phyloP scores from a whole-genome alignment of 352 stramenopile species.

The Phytopythium aichiense region DNA sequence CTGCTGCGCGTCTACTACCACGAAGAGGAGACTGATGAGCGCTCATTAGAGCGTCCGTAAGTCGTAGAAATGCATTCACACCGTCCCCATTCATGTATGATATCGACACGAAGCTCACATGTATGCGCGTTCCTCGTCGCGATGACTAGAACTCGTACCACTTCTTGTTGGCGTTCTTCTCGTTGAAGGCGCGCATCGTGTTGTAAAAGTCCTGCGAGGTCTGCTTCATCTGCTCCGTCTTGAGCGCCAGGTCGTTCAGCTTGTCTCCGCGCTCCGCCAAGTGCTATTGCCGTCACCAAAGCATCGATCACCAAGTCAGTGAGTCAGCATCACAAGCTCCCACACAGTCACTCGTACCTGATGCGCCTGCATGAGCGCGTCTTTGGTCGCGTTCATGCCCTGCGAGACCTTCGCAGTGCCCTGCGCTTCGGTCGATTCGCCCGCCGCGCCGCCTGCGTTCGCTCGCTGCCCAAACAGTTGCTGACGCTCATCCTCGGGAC shows the following conservation, averaged over 20 bases:
- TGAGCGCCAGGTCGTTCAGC: conserved; percentile 62
- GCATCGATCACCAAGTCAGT: conserved; percentile 3
- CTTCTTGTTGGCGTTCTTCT: conserved; percentile 82
- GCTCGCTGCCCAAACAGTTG: conserved; percentile 51
- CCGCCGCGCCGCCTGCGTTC: conserved; percentile 13
- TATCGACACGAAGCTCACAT: neutral
- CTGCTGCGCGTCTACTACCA: conserved; percentile 24
- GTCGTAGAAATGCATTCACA: neutral
- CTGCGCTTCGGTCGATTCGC: conserved; percentile 7
- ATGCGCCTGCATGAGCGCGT: conserved; percentile 57
- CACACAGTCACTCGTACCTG: conserved; percentile 31
- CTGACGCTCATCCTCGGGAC: conserved; percentile 47
- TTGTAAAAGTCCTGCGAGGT: conserved; percentile 80
- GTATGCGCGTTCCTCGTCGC: neutral
- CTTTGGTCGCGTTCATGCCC: conserved; percentile 47
- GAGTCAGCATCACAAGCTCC: neutral
- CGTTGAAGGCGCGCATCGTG: conserved; percentile 83
- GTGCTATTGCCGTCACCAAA: conserved; percentile 36
- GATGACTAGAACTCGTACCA: conserved; percentile 72
- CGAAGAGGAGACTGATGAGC: neutral
- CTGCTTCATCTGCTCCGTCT: conserved; percentile 83
- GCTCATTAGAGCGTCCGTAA: neutral
- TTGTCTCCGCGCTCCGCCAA: conserved; percentile 77
- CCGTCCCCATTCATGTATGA: neutral
- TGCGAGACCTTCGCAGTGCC: conserved; percentile 21